Evolutionary conservation across 1,284 basidiomycete genomes (phyloP).

Genomic region (Volvariella surrecta): DNA sequence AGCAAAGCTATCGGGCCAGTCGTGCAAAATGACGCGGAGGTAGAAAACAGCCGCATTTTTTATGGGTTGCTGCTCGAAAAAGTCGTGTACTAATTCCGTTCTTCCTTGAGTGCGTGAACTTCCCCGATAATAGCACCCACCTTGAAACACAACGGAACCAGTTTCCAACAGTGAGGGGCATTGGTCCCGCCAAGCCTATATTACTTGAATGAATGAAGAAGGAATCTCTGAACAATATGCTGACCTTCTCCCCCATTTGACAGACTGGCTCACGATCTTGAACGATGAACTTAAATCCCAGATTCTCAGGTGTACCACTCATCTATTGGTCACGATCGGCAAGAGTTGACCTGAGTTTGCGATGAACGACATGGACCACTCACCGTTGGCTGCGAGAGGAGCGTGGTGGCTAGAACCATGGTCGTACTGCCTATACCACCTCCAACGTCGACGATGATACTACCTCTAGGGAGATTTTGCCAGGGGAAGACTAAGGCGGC

Average conservation of each 20-base stretch:
- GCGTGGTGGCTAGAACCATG: slow-evolving; percentile 54
- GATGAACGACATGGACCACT: slow-evolving; percentile 10
- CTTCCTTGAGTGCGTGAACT: slow-evolving; percentile 1
- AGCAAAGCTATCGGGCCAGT: slow-evolving; percentile 64
- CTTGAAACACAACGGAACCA: slow-evolving; percentile 49
- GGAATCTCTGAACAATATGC: neutral
- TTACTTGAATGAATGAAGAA: slow-evolving; percentile 4
- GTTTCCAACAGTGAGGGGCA: slow-evolving; percentile 53
- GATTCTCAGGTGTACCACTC: slow-evolving; percentile 15
- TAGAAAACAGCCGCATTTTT: slow-evolving; percentile 53
- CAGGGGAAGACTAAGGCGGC: slow-evolving; percentile 50
- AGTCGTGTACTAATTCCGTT: slow-evolving; percentile 48
- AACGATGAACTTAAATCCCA: slow-evolving; percentile 50
- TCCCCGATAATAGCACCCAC: slow-evolving; percentile 19
- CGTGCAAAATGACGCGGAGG: slow-evolving; percentile 62
- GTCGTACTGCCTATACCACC: slow-evolving; percentile 70
- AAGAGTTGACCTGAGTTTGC: neutral
- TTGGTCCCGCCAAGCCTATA: slow-evolving; percentile 52
- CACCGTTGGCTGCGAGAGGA: slow-evolving; percentile 17
- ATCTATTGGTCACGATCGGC: neutral
- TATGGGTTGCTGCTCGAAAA: slow-evolving; percentile 56
- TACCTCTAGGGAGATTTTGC: slow-evolving; percentile 42
- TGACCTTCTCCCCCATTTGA: slow-evolving; percentile 46
- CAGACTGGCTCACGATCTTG: slow-evolving; percentile 62
- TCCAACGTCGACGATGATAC: slow-evolving; percentile 64